Base-by-base conservation (phyloP, 176 grass and related monocot genomes). In the Secale cereale region DNA sequence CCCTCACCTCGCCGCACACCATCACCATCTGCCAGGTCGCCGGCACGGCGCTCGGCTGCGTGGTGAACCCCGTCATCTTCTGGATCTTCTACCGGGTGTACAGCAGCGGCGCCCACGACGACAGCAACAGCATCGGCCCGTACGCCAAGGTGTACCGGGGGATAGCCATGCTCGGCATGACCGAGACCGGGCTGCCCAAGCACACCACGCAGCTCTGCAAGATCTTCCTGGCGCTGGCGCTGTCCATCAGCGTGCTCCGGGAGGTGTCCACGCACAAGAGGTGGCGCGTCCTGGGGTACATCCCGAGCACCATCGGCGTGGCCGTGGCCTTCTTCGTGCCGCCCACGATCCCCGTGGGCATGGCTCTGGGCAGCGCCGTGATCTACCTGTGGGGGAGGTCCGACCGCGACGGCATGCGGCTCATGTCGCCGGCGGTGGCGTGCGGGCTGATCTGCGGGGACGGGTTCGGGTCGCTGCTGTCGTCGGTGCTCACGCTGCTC, bases 361-460 rank as follows among this genome's bases (percentile, higher is more conserved):
- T 94, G 82, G 88, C 72, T 74, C 0, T 80, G 1, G 90, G 87
- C 40, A 88, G 82, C 79, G 35, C 78, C 52, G 78, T 81, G 40
- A 83, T 78, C 61, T 92, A 61, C 48, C 20, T 90, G 76, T 95
- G 90, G 87, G 83, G 70, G 63, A 81, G 64, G 31, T 22, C 41
- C 25, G 80, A 95, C 22, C 76, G 60, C 52, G 56, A 74, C 4
- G 36, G 59, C 37, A 86, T 66, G 20, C 71, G 74, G 10, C 8
- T 52, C 15, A 73, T 90, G 57, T 87, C 69, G 29, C 86, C 82
- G n/a, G 79, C 70, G 13, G 86, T 85, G 59, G 83, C 90, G 19
- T 86, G 87, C 29, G 93, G 85, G 14, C 65, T 95, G 79, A 90
- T 95, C 66, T 92, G 88, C 70, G 88, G 88, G 4, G 88, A 92